Conservation (phyloP, 2,329 filamentous ascomycete species). For the Exophiala sp. region DNA sequence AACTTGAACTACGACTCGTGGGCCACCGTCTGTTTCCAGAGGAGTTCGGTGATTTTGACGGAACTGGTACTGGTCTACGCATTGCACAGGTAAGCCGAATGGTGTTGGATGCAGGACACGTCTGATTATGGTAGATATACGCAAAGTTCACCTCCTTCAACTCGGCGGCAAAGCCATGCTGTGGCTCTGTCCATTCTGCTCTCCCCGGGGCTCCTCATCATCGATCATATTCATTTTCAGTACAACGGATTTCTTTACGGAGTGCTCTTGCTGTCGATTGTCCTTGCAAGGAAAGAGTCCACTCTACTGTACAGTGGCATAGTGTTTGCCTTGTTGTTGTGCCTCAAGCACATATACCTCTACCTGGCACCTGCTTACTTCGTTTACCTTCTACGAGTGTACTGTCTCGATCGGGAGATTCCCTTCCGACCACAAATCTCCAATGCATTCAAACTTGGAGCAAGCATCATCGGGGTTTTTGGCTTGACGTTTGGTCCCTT, state of each 20-base stretch:
- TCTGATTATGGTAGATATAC: slow-evolving; percentile 55
- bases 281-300: slow-evolving; percentile 68
- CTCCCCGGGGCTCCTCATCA: slow-evolving; percentile 88
- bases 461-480: slow-evolving; percentile 65
- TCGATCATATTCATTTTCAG: slow-evolving; percentile 98
- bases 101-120: slow-evolving; percentile 21
- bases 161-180: slow-evolving; percentile 74
- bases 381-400: slow-evolving; percentile 79
- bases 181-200: slow-evolving; percentile 83
- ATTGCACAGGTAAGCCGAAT: slow-evolving; percentile 58
- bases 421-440: slow-evolving; percentile 59
- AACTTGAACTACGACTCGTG: slow-evolving; percentile 84
- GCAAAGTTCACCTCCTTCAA: slow-evolving; percentile 58
- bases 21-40: slow-evolving; percentile 91
- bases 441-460: slow-evolving; percentile 78
- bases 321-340: slow-evolving; percentile 76
- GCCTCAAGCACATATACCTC: slow-evolving; percentile 96
- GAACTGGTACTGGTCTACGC: slow-evolving; percentile 81
- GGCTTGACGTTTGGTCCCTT: slow-evolving; percentile 86
- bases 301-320: slow-evolving; percentile 73
- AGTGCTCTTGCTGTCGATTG: slow-evolving; percentile 76
- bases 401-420: slow-evolving; percentile 75
- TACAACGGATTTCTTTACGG: slow-evolving; percentile 98
- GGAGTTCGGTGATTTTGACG: slow-evolving; percentile 75
- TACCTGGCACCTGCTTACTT: slow-evolving; percentile 96